Conservation (phyloP, 768 basidiomycete genomes). For the Amanita muscaria region DNA sequence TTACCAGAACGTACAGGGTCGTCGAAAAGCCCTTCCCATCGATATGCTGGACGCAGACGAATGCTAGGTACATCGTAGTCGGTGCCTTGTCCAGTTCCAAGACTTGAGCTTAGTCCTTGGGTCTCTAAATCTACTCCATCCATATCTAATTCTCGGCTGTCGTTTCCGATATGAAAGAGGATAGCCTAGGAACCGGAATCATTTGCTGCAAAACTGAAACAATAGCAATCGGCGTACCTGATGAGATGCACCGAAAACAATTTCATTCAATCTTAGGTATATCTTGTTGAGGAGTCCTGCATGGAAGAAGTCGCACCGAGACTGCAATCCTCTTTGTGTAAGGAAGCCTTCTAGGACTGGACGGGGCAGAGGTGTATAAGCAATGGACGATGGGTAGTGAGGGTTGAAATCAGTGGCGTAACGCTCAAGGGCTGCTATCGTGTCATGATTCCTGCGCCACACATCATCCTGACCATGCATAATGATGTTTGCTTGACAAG, state of each 20-base stretch:
- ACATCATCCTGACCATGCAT: slow-evolving; percentile 53
- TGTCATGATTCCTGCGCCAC: slow-evolving; percentile 61
- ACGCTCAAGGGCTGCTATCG: slow-evolving; percentile 38
- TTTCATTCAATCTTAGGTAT: slow-evolving; percentile 63
- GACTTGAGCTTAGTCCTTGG: slow-evolving; percentile 39
- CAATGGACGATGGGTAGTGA: slow-evolving; percentile 61
- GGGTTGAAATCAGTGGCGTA: slow-evolving; percentile 61
- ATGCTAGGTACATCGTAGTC: slow-evolving; percentile 59
- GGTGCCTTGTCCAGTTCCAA: slow-evolving; percentile 64
- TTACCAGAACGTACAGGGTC: slow-evolving; percentile 38
- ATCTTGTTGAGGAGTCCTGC: slow-evolving; percentile 64
- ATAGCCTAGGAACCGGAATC: slow-evolving; percentile 35
- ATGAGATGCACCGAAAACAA: slow-evolving; percentile 45
- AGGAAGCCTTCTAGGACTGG: slow-evolving; percentile 58
- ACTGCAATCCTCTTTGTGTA: slow-evolving; percentile 48
- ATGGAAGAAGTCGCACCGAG: slow-evolving; percentile 45
- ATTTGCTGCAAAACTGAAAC: not conserved
- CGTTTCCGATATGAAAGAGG: slow-evolving; percentile 52
- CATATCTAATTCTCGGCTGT: slow-evolving; percentile 48
- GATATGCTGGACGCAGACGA: slow-evolving; percentile 50
- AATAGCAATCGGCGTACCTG: slow-evolving; percentile 28
- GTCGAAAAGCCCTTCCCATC: slow-evolving; percentile 61
- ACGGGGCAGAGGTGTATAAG: slow-evolving; percentile 61
- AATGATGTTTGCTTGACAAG: too few relatives aligned
- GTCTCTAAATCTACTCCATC: slow-evolving; percentile 51